These are phyloP conservation scores for Neurospora sp. DNA, from an alignment of 495 filamentous ascomycete genomes.

Conservation along the genomic window DNA sequence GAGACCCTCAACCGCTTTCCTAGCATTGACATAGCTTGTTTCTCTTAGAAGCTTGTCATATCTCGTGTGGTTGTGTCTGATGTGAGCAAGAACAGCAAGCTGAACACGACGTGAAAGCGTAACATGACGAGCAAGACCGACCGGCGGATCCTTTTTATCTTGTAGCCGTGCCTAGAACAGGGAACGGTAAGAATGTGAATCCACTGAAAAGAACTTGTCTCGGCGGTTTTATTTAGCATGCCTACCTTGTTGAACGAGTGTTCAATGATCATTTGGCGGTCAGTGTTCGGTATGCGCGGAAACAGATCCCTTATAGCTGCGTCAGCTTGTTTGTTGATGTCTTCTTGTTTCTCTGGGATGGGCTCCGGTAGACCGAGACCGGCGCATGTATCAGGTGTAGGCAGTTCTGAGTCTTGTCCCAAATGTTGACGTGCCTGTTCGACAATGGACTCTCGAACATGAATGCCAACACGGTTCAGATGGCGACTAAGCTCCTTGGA, in stretches of 20 bases:
- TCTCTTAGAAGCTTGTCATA: slow-evolving; percentile 70
- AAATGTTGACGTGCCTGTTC: slow-evolving; percentile 34
- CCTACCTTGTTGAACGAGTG: slow-evolving; percentile 77
- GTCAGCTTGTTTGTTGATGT: slow-evolving; percentile 62
- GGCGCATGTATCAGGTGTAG: slow-evolving; percentile 8
- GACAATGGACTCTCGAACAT: slow-evolving; percentile 47
- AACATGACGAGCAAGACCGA: slow-evolving; percentile 59
- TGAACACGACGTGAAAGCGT: slow-evolving; percentile 65
- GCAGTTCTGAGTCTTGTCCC: slow-evolving; percentile 8
- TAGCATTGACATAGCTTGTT: slow-evolving; percentile 56
- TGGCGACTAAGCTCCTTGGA: slow-evolving; percentile 30
- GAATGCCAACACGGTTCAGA: slow-evolving; percentile 70
- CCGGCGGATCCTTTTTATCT: slow-evolving; percentile 34
- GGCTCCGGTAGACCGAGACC: slow-evolving; percentile 33
- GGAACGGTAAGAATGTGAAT: slow-evolving; percentile 3
- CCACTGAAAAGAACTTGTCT: background rate
- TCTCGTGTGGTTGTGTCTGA: slow-evolving; percentile 75
- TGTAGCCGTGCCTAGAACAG: slow-evolving; percentile 2
- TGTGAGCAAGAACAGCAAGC: slow-evolving; percentile 75
- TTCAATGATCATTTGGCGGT: slow-evolving; percentile 65
- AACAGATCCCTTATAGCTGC: slow-evolving; percentile 72
- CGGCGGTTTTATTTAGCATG: slow-evolving; percentile 1
- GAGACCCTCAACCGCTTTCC: slow-evolving; percentile 56
- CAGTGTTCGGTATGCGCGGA: slow-evolving; percentile 71
- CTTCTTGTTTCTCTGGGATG: slow-evolving; percentile 47